A percentile compares a stretch with the other conserved stretches of the same genome.
Evolutionary conservation across 352 stramenopile species (phyloP).

Genomic region (Pythium grandisporangium): DNA sequence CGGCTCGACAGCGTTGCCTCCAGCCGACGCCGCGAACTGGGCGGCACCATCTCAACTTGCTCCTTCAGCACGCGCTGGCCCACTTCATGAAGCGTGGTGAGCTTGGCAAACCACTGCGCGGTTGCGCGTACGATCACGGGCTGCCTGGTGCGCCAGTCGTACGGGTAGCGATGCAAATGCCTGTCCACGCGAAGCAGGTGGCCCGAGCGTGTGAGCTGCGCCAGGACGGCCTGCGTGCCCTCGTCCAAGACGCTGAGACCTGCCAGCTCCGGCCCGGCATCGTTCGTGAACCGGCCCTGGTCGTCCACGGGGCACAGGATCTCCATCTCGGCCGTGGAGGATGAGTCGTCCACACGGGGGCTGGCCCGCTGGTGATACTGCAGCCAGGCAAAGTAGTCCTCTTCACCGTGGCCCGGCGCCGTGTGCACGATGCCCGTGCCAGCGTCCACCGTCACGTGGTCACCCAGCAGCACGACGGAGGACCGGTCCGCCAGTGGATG

Average conservation of each 20-base stretch:
- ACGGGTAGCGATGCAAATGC: conserved; percentile 95
- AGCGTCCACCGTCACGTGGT: conserved; percentile 97
- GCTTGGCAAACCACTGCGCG: conserved; percentile 97
- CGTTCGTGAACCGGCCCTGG: conserved; percentile 75
- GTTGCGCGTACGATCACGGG: conserved; percentile 97
- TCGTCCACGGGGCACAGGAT: conserved; percentile 67
- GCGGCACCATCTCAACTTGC: conserved; percentile 90
- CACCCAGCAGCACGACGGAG: conserved; percentile 85
- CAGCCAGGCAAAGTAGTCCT: conserved; percentile 89
- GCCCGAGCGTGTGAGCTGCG: conserved; percentile 63
- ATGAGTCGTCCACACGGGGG: conserved; percentile 1
- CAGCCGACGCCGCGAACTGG: conserved; percentile 69
- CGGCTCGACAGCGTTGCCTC: conserved; percentile 83
- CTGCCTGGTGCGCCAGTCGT: conserved; percentile 99
- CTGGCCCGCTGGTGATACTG: conserved; percentile 23
- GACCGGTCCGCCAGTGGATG: conserved; percentile 88
- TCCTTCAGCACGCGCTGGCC: conserved; percentile 43
- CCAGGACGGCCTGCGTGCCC: conserved; percentile 91
- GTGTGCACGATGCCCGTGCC: conserved; percentile 99
- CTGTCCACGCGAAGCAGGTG: conserved; percentile 82
- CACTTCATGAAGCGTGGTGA: conserved; percentile 89
- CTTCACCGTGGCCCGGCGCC: conserved; percentile 95
- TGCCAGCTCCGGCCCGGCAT: conserved; percentile 79
- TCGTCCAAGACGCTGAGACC: conserved; percentile 89
- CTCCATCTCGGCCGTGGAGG: conserved; percentile 7